Conservation (phyloP, 768 basidiomycete genomes). For the Botryobasidium botryosum region DNA sequence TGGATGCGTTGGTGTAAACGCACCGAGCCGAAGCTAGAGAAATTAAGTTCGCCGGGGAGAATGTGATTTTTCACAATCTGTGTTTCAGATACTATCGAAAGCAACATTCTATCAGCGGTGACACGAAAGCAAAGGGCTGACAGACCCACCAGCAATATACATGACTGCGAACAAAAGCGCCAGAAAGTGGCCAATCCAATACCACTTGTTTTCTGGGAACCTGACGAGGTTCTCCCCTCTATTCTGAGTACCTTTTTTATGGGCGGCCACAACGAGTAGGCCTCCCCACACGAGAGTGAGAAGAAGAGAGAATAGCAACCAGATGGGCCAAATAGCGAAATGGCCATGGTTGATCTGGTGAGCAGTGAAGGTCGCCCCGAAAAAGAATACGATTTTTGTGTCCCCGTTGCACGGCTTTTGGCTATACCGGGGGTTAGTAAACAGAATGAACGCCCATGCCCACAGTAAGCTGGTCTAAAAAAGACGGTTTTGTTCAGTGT, state of each 20-base stretch:
- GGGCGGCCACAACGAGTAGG: no score
- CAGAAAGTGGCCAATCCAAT: neutral
- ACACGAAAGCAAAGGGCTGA: no score
- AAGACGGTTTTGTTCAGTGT: neutral
- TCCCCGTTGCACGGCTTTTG: no score
- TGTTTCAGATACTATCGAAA: neutral
- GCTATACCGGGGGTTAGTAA: no score
- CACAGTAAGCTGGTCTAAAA: neutral
- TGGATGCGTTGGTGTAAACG: no score
- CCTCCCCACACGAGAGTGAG: neutral
- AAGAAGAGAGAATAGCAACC: constrained; percentile 6
- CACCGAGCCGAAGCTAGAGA: constrained; percentile 4
- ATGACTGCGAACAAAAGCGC: neutral
- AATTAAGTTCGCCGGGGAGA: neutral
- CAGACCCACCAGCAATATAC: no score
- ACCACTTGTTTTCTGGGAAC: neutral
- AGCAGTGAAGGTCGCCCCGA: neutral
- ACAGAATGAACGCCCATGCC: neutral
- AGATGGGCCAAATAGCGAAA: constrained; percentile 3
- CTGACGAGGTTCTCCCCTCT: neutral
- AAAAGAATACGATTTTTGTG: constrained; percentile 1
- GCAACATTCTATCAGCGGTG: no score
- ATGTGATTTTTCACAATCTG: neutral
- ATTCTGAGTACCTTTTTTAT: constrained; percentile 1
- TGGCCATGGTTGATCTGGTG: constrained; percentile 3